Conservation (phyloP, 148 eudicot genomes). For the Vaccinium macrocarpon region DNA sequence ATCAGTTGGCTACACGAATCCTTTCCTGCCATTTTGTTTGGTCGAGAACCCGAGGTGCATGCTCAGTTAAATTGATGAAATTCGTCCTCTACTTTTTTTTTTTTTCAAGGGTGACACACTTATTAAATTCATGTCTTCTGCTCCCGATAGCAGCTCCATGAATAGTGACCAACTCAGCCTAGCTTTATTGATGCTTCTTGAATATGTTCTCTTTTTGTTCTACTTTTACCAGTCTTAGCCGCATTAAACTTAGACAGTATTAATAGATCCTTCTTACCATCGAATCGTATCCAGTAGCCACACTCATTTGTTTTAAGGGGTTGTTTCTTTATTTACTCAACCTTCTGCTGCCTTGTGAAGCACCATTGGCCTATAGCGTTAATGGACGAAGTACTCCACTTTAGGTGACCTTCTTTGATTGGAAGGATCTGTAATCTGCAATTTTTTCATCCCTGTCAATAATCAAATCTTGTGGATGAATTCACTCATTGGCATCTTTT, state of each 20-base stretch:
- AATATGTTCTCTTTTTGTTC: neutral
- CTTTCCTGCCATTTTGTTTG: neutral
- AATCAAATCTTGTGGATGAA: neutral
- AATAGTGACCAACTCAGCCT: neutral
- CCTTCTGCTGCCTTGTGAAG: neutral
- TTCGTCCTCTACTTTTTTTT: neutral
- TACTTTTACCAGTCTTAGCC: neutral
- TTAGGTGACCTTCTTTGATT: neutral
- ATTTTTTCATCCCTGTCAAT: neutral
- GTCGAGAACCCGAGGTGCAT: neutral
- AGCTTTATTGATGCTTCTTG: neutral
- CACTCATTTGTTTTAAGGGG: neutral
- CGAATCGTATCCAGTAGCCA: neutral
- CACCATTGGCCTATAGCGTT: neutral
- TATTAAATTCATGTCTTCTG: neutral
- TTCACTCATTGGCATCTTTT: neutral
- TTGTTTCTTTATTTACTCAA: neutral
- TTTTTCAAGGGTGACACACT: neutral
- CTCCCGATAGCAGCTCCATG: neutral
- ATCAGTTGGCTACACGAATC: neutral
- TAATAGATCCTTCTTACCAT: neutral
- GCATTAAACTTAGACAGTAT: neutral
- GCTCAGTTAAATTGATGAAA: neutral
- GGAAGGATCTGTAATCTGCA: neutral
- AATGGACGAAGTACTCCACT: neutral